Evolutionary conservation across 2,329 filamentous ascomycete species (phyloP), one percentile per base, ranked within the genome.

Genomic region (Colletotrichum liriopes): DNA sequence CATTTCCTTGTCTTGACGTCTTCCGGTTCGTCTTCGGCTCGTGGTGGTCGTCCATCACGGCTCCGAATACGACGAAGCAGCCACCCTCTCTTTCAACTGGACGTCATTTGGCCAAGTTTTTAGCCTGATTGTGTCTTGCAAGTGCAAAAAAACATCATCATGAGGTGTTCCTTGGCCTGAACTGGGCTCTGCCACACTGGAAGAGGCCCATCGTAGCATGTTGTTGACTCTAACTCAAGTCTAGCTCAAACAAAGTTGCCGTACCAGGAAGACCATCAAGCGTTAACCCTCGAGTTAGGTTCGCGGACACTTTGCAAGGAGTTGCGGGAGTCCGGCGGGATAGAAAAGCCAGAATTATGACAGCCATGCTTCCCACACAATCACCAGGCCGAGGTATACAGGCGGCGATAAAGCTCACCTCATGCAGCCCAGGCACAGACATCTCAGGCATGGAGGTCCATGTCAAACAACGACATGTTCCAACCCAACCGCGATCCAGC

Each of bases 391-490:
- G 32, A 49, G 32, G 41, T 32, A 20, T 23, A 29, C 32, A 39
- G 37, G 32, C 47, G 37, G 32, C 29, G 37, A 39, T 11, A 55
- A 49, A 43, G 41, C 55, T 26, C 7, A 55, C 16, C 23, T 39
- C n/a, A 1, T 58, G 32, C 43, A 26, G 18, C 16, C 35, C 32
- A 39, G 51, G 35, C 58, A 71, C 62, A 29, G 65, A 68, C 26
- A 52, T 51, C 26, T 26, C 35, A 23, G 43, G 9, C 68, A 63
- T 68, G 68, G 65, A 45, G 41, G 56, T 52, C 68, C 65, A 71
- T 68, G 65, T 62, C 65, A 62, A 68, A 56, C 56, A 35, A 47
- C n/a, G 37, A 56, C 23, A 20, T 56, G 56, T 67, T 62, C 68
- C 55, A 67, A 55, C 54, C 49, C 55, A 62, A 51, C 45, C 55